These are phyloP conservation scores for Penicillium mononematosum DNA, from an alignment of 495 filamentous ascomycete species.

Conservation along the genomic window DNA sequence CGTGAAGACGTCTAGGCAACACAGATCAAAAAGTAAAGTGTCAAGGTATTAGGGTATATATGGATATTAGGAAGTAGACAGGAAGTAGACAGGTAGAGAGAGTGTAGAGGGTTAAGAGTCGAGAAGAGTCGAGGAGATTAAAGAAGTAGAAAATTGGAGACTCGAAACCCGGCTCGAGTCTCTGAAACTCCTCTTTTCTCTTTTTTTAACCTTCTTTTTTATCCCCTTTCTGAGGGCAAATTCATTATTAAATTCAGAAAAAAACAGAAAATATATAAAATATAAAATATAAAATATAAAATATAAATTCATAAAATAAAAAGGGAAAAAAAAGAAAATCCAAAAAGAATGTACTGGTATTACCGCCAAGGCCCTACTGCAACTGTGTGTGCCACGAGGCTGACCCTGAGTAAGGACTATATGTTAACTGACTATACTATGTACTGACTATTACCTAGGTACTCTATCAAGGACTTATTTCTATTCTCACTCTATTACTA, in stretches of 20 bases:
- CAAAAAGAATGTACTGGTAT: constrained; percentile 5
- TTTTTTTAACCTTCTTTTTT: constrained; percentile 2
- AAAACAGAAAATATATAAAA: neutral
- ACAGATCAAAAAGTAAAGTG: neutral
- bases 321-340: neutral
- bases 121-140: neutral
- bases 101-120: too few relatives aligned
- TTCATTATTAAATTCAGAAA: neutral
- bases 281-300: neutral
- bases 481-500: neutral
- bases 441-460: too few relatives aligned
- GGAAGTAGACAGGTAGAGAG: too few relatives aligned
- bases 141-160: constrained; percentile 10
- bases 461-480: neutral
- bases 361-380: constrained; percentile 20
- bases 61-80: too few relatives aligned
- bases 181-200: constrained; percentile 10
- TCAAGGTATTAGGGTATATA: neutral
- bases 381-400: constrained; percentile 27
- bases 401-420: constrained; percentile 17
- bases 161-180: constrained; percentile 15
- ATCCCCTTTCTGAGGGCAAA: neutral
- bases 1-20: neutral
- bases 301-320: neutral
- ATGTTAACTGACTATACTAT: too few relatives aligned